Base-by-base conservation (phyloP, 805 yeast genomes). In the Pichia phayaonensis region DNA sequence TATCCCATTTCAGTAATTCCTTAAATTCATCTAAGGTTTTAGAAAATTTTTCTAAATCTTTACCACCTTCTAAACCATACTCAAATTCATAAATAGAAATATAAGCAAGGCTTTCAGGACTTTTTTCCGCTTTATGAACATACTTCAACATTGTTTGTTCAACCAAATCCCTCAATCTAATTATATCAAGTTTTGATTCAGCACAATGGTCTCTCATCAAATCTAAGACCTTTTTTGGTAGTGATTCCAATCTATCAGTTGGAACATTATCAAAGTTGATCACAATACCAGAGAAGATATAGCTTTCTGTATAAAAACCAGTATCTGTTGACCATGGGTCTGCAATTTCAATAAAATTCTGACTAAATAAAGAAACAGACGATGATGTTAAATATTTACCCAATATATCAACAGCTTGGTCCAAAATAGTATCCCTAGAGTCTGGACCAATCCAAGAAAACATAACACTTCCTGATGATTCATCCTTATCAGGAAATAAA, bases 401-500 rank as follows among this genome's bases (percentile, higher is more conserved):
- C 16, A 94, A 56, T 46, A 85, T 73, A 45, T 86, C 85, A 21
- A 89, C 64, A 0, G 97, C 97, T 40, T 83, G 72, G 61, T 80
- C 81, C 8, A 69, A 70, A 21, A 81, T 61, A 15, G 72, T 62
- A 41, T 84, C 79, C 11, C 66, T 61, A 39, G 76, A 77, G 15
- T 72, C 69, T 10, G 96, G 95, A 8, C 97, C 97, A 46, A 87
- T 74, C 92, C 96, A 90, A 3, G 86, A 72, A 24, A 94, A 67
- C 18, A 75, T 60, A 1, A 88, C 60, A 59, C 87, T 94, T 38
- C 96, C 95, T 66, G 82, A 78, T 13, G 86, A 73, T 66, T 90
- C 97, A 61, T 89, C 96, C 51, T 80, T 75, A 59, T 94, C 98
- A 2, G 98, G 96, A 61, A 94, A 94, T 52, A 81, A 83, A 24